Evolutionary conservation across 306 rosid species (phyloP), one percentile per base, ranked within the genome.

Genomic region (Malus orientalis): DNA sequence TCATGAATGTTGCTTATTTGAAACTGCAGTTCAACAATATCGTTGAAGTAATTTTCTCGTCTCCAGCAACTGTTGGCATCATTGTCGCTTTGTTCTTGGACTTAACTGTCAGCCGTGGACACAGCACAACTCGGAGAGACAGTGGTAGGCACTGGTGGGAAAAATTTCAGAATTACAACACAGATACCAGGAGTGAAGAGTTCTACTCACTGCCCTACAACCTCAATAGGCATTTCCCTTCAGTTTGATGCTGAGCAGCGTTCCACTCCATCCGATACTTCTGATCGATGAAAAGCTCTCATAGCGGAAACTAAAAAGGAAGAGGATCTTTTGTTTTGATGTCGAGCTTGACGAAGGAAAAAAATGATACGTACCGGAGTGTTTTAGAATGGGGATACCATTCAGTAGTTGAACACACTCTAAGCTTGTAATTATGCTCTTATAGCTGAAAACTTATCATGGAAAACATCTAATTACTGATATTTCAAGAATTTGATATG

Each of bases 141-240:
- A 88, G 97, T 59, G 97, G 97, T 29, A 85, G 95, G 57, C 97
- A 92, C 70, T 92, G 96, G 97, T 95, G 97, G 96, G 96, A 40
- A 54, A 90, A 85, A 74, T 95, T 89, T 84, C 84, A 83, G 84
- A 61, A 67, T 63, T 93, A 23, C 68, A 69, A 78, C 40, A 65
- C 76, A 19, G 97, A 93, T 60, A 62, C 33, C 2, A 91, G 97
- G 68, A 93, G 84, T 51, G 90, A 85, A 42, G 96, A 91, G 53
- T 91, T 91, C 74, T 93, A 91, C 81, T 79, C 88, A 16, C 82
- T 93, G 80, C 96, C 96, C 55, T 70, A 74, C 70, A 89, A 84
- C 42, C 91, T 93, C 1, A 74, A 71, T 66, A 84, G 86, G 84
- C 87, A 86, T 81, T 93, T 91, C 88, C 98, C 96, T n/a, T 91